Conservation (phyloP, 2,329 filamentous ascomycete species). For the Penicillium sp. region DNA sequence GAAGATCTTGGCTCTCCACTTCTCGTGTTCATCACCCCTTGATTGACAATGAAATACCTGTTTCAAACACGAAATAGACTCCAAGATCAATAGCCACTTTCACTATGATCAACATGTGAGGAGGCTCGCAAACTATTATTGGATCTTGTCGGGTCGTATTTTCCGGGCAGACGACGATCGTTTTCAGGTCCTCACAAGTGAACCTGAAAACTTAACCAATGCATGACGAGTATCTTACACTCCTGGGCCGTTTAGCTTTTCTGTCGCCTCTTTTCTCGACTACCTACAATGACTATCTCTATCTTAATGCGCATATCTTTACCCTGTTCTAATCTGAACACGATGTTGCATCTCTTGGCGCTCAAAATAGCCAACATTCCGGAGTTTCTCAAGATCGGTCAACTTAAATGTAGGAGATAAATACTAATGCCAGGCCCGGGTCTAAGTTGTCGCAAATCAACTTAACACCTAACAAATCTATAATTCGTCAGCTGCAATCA, state of each 20-base stretch:
- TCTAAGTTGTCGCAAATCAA: too few relatives aligned
- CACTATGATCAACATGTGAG: neutral
- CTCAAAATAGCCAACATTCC: neutral
- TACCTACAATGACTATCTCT: neutral
- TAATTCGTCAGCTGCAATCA: neutral
- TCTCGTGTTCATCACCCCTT: constrained; percentile 9
- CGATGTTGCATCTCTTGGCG: constrained; percentile 4
- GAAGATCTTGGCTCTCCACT: constrained; percentile 7
- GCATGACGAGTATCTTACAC: neutral
- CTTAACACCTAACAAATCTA: neutral
- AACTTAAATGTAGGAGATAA: neutral
- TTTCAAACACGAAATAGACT: neutral
- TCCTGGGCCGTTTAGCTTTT: neutral
- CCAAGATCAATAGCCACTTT: neutral
- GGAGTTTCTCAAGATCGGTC: neutral
- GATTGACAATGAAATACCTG: neutral
- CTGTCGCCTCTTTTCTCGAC: neutral
- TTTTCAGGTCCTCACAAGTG: neutral
- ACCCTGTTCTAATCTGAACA: neutral
- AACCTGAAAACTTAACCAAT: neutral
- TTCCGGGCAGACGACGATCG: neutral
- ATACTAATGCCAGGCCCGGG: too few relatives aligned
- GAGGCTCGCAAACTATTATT: neutral
- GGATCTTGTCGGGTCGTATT: neutral
- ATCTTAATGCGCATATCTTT: neutral